Percentiles rank a stretch among this genome's conserved stretches.
phyloP scores from a whole-genome alignment of 345 rosid species.

The Salix koriyanagi region DNA sequence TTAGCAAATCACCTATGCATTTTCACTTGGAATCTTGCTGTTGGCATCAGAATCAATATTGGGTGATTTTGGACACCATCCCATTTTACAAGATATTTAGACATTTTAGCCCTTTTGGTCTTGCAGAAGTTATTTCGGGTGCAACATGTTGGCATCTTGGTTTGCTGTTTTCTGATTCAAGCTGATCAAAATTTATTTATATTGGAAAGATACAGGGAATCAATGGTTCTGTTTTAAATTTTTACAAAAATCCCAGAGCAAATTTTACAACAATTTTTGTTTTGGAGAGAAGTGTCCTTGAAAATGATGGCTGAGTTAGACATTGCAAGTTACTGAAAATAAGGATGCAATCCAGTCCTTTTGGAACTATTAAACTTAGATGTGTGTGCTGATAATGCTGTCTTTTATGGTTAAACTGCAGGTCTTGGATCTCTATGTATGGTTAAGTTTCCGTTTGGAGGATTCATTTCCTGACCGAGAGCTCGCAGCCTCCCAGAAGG shows the following conservation, averaged over 20 bases:
- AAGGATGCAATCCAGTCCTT: not conserved
- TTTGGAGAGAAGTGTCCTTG: not conserved
- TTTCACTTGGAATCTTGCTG: not conserved
- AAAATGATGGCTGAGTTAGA: no score
- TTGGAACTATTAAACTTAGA: not conserved
- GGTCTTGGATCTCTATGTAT: conserved; percentile 88
- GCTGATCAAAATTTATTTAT: no score
- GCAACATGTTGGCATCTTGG: not conserved
- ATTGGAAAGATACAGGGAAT: no score
- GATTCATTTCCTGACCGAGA: conserved; percentile 80
- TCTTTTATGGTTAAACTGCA: conserved; percentile 23
- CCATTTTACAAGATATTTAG: not conserved
- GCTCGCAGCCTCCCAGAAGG: conserved; percentile 75
- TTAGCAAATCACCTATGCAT: not conserved
- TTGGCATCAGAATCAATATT: not conserved
- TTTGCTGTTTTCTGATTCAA: no score
- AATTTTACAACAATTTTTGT: no score
- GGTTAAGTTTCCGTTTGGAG: conserved; percentile 84
- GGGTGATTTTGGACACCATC: no score
- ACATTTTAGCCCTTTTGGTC: not conserved
- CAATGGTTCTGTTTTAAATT: no score
- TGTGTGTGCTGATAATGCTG: conserved; percentile 5
- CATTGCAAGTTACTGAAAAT: not conserved
- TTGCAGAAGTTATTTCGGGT: not conserved
- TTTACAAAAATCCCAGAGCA: no score